These are phyloP conservation scores for Malus hybrid DNA, from an alignment of 331 rosid genomes.

Conservation along the genomic window DNA sequence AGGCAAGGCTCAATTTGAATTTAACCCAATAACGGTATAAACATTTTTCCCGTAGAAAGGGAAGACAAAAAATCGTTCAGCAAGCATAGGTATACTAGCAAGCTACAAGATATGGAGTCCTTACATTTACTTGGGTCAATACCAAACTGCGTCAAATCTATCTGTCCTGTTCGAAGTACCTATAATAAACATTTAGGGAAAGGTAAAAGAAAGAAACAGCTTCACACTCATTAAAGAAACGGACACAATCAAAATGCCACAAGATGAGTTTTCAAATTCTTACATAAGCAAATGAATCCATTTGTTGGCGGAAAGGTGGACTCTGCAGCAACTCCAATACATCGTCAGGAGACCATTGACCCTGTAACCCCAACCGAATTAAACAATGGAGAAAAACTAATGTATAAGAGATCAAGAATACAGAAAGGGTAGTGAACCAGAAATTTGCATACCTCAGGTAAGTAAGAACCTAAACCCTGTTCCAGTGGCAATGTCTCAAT, in stretches of 20 bases:
- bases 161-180: conserved; percentile 95
- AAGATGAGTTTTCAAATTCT: conserved; percentile 13
- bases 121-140: conserved; percentile 95
- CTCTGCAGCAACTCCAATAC: conserved; percentile 86
- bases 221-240: neutral
- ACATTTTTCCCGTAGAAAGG: neutral
- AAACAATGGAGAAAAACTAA: neutral
- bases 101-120: conserved; percentile 14
- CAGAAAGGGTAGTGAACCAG: conserved; percentile 10
- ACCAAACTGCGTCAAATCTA: conserved; percentile 93
- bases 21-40: neutral
- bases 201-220: neutral
- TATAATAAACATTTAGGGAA: neutral
- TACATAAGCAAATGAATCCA: conserved; percentile 90
- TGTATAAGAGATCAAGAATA: neutral
- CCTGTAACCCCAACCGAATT: conserved; percentile 33
- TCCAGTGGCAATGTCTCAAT: conserved; percentile 67
- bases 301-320: conserved; percentile 94
- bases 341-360: conserved; percentile 82
- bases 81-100: neutral
- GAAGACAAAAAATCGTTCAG: neutral
- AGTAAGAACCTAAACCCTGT: conserved; percentile 64
- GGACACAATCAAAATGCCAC: neutral
- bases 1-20: neutral
- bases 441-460: conserved; percentile 67